Percentiles rank a stretch among this genome's conserved stretches.
Evolutionary conservation across 2,329 filamentous ascomycete genomes (phyloP).

Genomic region (Macrophomina phaseolina): DNA sequence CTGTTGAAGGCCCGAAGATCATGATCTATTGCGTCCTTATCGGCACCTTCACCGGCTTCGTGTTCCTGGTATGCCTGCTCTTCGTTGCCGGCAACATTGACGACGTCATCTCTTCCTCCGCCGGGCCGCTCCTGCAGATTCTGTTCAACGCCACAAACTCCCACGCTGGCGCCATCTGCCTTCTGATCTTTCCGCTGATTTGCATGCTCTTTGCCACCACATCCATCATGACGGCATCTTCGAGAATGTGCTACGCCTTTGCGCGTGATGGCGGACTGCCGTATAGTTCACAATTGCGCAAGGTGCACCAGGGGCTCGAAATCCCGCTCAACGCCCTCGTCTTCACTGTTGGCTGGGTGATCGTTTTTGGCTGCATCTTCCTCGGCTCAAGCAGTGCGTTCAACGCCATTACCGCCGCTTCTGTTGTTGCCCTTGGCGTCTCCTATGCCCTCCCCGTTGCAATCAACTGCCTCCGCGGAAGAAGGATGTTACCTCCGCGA

Average conservation of each 20-base stretch:
- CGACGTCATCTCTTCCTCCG: conserved; percentile 59
- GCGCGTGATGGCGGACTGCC: conserved; percentile 71
- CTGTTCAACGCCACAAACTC: conserved; percentile 67
- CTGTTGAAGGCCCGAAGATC: conserved; percentile 66
- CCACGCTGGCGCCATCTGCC: conserved; percentile 65
- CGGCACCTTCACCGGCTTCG: conserved; percentile 65
- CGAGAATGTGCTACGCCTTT: conserved; percentile 71
- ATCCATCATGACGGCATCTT: conserved; percentile 69
- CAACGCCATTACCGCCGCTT: conserved; percentile 73
- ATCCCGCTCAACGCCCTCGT: conserved; percentile 71
- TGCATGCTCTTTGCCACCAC: conserved; percentile 69
- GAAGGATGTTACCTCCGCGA: conserved; percentile 66
- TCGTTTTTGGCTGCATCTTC: conserved; percentile 73
- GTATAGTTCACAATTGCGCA: conserved; percentile 63
- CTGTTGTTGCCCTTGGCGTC: conserved; percentile 73
- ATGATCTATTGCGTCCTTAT: conserved; percentile 70
- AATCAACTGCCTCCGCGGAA: conserved; percentile 71
- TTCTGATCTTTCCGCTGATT: conserved; percentile 70
- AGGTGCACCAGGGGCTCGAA: conserved; percentile 64
- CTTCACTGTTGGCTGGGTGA: conserved; percentile 64
- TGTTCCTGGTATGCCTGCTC: conserved; percentile 67
- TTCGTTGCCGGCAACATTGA: conserved; percentile 66
- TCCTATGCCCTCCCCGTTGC: conserved; percentile 76
- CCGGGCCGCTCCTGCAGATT: conserved; percentile 67
- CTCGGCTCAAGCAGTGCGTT: conserved; percentile 71